Base-by-base conservation (phyloP, 78 protist species). In the Andalucia godoyi region DNA sequence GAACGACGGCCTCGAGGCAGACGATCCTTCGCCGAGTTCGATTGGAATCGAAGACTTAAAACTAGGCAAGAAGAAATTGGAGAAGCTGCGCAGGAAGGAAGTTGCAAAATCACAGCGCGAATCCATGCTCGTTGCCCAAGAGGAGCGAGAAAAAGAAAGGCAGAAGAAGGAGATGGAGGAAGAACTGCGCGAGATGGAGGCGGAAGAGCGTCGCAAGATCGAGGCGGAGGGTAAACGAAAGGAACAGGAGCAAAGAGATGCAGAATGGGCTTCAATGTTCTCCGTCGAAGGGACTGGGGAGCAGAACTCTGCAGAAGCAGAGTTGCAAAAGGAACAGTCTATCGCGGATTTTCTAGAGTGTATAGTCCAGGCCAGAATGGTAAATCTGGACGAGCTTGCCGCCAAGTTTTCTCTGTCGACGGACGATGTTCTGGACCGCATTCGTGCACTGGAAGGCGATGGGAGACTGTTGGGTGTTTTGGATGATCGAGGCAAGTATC, bases 401-500 rank as follows among this genome's bases (percentile, higher is more conserved):
- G 53, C 66, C 12, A 29, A 52, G 43, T 67, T 67, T 34, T 2
- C 17, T 21, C 29, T 66, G 25, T 1, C 30, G 17, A 66, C 66
- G 42, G 33, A 54, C n/a, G 85, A 84, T 32, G 79, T 50, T 3
- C 55, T 79, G 29, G 74, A 70, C 12, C 67, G 78, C 29, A 57
- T 80, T n/a, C 68, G 57, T 23, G 45, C 55, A 10, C 66, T 85
- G 27, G 85, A 80, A 61, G 34, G 46, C 33, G 45, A 63, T 43
- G 86, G 90, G 10, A 17, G 63, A 27, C 32, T 85, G n/a, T 65
- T 81, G 0, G 90, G 90, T 36, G 75, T 85, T 23, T 36, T 76
- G 27, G 90, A 85, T 54, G 90, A 85, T 43, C 59, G 90, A 21
- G 90, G 90, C 23, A 85, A 80, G 60, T 85, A 67, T 70, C 80